phyloP scores from a whole-genome alignment of 192 early-diverging fungal genomes.

The Podila verticillata region DNA sequence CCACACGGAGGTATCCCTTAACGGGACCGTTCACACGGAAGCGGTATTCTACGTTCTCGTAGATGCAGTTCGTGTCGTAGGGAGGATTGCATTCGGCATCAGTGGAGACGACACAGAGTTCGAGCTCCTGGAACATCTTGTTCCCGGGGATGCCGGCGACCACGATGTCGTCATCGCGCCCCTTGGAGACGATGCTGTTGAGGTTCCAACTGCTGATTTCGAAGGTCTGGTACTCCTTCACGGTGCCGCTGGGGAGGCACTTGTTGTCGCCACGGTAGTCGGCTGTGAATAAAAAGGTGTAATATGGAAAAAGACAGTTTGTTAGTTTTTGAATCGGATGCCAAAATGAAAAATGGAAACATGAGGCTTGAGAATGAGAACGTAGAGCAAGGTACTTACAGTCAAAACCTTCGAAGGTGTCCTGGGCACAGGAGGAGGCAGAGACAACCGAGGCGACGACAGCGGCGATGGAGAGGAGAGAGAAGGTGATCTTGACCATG shows the following conservation, averaged over 20 bases:
- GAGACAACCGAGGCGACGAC: constrained; percentile 17
- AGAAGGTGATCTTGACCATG: constrained; percentile 26
- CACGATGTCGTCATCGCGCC: background rate
- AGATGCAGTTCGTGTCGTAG: constrained; percentile 15
- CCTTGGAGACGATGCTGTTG: background rate
- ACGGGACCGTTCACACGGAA: constrained; percentile 2
- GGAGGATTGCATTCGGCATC: constrained; percentile 10
- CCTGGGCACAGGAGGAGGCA: constrained; percentile 2
- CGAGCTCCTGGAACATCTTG: constrained; percentile 2
- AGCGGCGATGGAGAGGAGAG: constrained; percentile 10
- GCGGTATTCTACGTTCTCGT: constrained; percentile 23
- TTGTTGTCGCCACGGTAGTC: background rate
- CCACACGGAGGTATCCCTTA: constrained; percentile 10
- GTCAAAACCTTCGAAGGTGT: background rate
- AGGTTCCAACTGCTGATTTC: constrained; percentile 3
- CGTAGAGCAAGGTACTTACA: background rate
- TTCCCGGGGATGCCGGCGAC: constrained; percentile 10
- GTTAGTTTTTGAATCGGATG: background rate
- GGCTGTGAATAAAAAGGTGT: background rate
- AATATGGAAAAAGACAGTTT: background rate
- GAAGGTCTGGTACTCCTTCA: constrained; percentile 23
- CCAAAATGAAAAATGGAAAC: background rate
- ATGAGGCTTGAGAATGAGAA: background rate
- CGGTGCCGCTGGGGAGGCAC: background rate
- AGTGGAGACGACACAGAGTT: constrained; percentile 19